Evolutionary conservation across 1,284 basidiomycete genomes (phyloP), one percentile per base, ranked within the genome.

Genomic region (Ceratobasidium sp.): DNA sequence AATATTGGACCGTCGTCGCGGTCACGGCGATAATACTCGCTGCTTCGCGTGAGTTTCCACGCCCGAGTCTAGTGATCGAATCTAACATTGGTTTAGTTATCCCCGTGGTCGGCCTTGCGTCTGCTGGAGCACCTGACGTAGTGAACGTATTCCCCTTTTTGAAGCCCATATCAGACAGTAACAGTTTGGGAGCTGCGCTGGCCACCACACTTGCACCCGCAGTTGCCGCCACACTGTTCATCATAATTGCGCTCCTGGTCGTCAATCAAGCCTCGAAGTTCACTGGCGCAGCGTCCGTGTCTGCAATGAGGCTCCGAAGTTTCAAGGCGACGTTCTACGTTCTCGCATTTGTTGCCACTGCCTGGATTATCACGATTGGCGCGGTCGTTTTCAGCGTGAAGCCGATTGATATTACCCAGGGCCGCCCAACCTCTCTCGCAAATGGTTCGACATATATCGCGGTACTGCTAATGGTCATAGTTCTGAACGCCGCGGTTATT

Each of bases 401-500:
- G 73, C 86, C 89, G 0, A 87, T 94, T 78, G 79, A 84, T 66
- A 81, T 88, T 1, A 44, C 31, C 47, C 31, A 11, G 14, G 44
- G 22, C 22, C 56, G 69, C 45, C 15, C 69, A 48, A 80, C 83
- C 48, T 84, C 86, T 1, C 84, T 94, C 4, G 90, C 91, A 0
- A 88, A 90, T 79, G 93, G 93, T 1, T 84, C 89, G 1, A 87
- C 93, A 57, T 93, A 91, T 81, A 90, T 91, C 84, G 86, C 88
- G 80, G 84, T 88, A 63, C 85, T 91, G 48, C 84, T 88, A 36
- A 85, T 94, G 73, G 84, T 89, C 15, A 83, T 94, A 54, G 80
- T 93, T 29, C 80, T 93, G 74, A 91, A 87, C 78, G 81, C 90
- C n/a, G 91, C 91, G 14, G 85, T 93, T 69, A 87, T 92, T 45